Evolutionary conservation across 2,329 filamentous ascomycete genomes (phyloP).

Genomic region (Xylariaceae sp.): DNA sequence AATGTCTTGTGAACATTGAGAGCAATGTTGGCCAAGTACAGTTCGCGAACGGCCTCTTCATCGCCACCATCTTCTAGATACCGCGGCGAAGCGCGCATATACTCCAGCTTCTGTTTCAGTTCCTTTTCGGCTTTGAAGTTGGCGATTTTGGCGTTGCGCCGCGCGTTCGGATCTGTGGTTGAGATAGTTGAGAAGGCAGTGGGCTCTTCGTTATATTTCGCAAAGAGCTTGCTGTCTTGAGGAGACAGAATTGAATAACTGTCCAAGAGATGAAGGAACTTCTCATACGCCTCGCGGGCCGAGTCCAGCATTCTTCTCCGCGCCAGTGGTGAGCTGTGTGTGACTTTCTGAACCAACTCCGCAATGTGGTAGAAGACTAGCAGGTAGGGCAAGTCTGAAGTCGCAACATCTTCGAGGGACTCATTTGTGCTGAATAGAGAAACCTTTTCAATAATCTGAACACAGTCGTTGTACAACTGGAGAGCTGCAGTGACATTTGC

Average conservation of each 20-base stretch:
- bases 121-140: constrained; percentile 82
- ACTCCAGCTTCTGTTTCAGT: constrained; percentile 74
- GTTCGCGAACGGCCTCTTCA: constrained; percentile 73
- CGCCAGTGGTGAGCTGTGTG: constrained; percentile 46
- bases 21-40: constrained; percentile 70
- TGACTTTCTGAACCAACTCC: constrained; percentile 68
- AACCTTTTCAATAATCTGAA: constrained; percentile 61
- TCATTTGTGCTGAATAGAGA: constrained; percentile 91
- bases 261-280: constrained; percentile 71
- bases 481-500: constrained; percentile 63
- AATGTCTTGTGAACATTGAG: constrained; percentile 76
- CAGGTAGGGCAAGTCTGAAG: constrained; percentile 80
- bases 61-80: constrained; percentile 58
- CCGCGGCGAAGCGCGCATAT: constrained; percentile 40
- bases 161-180: constrained; percentile 55
- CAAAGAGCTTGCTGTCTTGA: constrained; percentile 63
- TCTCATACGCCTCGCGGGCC: constrained; percentile 68
- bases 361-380: constrained; percentile 72
- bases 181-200: constrained; percentile 67
- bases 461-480: constrained; percentile 66
- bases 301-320: constrained; percentile 58
- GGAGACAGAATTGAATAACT: constrained; percentile 67
- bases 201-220: constrained; percentile 67
- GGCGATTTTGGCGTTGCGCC: constrained; percentile 78
- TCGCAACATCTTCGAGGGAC: constrained; percentile 76